Conservation (phyloP, 345 rosid genomes). For the Raphanus raphanistrum region DNA sequence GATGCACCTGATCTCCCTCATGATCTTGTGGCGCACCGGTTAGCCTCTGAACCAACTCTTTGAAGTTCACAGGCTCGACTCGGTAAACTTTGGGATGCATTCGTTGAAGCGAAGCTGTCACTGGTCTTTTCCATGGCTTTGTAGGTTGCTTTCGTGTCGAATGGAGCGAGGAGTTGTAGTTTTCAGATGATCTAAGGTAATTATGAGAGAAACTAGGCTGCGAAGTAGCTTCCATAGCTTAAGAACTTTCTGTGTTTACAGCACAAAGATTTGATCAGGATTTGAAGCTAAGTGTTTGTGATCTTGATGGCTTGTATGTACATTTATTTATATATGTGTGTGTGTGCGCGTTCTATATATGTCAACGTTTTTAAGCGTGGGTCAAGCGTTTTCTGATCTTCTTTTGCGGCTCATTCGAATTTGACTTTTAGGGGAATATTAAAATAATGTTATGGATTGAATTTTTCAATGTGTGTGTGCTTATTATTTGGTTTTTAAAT, state of each 20-base stretch:
- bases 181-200: conserved; percentile 10
- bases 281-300: conserved; percentile 8
- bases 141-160: conserved; percentile 47
- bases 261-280: neutral
- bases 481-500: neutral
- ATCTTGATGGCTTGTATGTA: conserved; percentile 7
- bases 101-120: conserved; percentile 59
- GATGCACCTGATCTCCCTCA: neutral
- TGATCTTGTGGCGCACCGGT: conserved; percentile 56
- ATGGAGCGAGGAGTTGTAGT: conserved; percentile 29
- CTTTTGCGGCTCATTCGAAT: conserved; percentile 28
- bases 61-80: conserved; percentile 76
- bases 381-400: conserved; percentile 30
- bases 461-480: conserved; percentile 32
- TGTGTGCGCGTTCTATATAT: neutral
- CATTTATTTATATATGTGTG: neutral
- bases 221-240: conserved; percentile 36
- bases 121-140: conserved; percentile 72
- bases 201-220: conserved; percentile 14
- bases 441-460: conserved; percentile 4
- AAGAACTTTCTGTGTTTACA: neutral
- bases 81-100: conserved; percentile 62
- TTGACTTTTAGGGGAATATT: conserved; percentile 11
- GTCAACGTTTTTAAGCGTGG: conserved; percentile 17
- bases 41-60: conserved; percentile 78